Base-by-base conservation (phyloP, 2,329 filamentous ascomycete genomes). In the Dendrostoma leiphaemia region DNA sequence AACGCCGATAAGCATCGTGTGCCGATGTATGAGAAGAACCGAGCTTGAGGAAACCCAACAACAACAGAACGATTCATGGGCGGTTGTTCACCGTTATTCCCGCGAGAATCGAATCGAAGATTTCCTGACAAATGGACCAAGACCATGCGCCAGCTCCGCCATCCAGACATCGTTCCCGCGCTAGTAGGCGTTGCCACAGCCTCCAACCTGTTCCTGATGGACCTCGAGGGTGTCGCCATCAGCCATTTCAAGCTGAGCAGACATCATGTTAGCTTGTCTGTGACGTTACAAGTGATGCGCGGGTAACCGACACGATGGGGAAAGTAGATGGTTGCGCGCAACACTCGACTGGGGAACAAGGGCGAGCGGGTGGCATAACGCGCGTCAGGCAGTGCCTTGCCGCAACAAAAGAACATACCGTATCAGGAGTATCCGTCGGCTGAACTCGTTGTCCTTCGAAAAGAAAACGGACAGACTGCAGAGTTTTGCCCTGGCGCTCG, bases 181-280 rank as follows among this genome's bases (percentile, higher is more conserved):
- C 29, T 51, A 55, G 34, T 38, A 43, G 24, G 51, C 23, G 15
- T 23, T 29, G 63, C 64, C 73, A 60, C 66, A 73, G 58, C 92
- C 93, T 57, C 94, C 94, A 59, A 97, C 94, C 76, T 99, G 94
- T 72, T 99, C 94, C 71, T 97, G 94, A 71, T 97, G 93, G 24
- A 99, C 94, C 69, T 99, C 94, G 24, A 99, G 85, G 1, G 90
- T 95, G 67, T 99, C 94, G 32, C 94, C 93, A 64, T 99, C 94
- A 61, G 85, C 79, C 94, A 99, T 99, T 59, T 97, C 94, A 52
- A 97, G 87, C 94, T 97, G 19, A 17, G n/a, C n/a, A n/a, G 41
- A 46, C 4, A 4, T 28, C 12, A 19, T 32, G 65, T 49, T 37
- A 40, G 52, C 41, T n/a, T n/a, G 15, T 17, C 37, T 15, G 56